A percentile compares a stretch with the other conserved stretches of the same genome.
Conservation (phyloP, 371 early-diverging fungal species). For the Fennellomyces sp. region DNA sequence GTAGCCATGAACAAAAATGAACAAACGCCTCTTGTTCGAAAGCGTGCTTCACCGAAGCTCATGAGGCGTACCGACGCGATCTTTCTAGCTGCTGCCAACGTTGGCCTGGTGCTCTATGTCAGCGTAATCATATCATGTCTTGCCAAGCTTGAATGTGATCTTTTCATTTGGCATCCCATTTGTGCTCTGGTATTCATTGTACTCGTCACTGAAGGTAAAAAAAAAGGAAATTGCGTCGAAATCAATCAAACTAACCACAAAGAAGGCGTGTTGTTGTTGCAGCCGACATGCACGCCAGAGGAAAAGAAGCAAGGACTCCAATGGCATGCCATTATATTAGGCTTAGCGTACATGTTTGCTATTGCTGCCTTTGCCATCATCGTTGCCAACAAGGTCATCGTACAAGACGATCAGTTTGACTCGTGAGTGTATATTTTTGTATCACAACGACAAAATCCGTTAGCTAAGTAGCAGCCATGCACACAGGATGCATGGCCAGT, state of each 20-base stretch:
- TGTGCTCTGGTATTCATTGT: conserved; percentile 15
- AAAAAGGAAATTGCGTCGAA: background rate
- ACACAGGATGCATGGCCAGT: conserved; percentile 27
- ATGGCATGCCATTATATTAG: conserved; percentile 25
- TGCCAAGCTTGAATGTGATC: conserved; percentile 8
- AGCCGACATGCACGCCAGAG: conserved; percentile 19
- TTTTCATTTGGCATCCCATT: conserved; percentile 19
- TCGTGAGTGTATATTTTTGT: conserved; percentile 9
- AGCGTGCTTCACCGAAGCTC: too few relatives aligned
- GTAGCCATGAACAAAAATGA: too few relatives aligned
- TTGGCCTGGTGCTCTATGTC: conserved; percentile 3
- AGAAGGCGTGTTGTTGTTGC: conserved; percentile 25
- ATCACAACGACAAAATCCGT: too few relatives aligned
- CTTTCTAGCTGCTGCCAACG: too few relatives aligned
- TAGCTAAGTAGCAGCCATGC: too few relatives aligned
- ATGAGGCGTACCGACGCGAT: too few relatives aligned
- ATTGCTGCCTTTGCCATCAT: conserved; percentile 29
- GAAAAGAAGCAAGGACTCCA: conserved; percentile 26
- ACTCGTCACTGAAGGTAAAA: conserved; percentile 17
- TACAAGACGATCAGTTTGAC: conserved; percentile 31
- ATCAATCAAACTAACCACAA: background rate
- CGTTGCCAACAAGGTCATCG: conserved; percentile 26
- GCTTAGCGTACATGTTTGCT: conserved; percentile 16
- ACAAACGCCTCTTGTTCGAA: too few relatives aligned
- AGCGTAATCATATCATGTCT: conserved; percentile 8